Conservation (phyloP, 768 basidiomycete species). For the Daedaleopsis nitida region DNA sequence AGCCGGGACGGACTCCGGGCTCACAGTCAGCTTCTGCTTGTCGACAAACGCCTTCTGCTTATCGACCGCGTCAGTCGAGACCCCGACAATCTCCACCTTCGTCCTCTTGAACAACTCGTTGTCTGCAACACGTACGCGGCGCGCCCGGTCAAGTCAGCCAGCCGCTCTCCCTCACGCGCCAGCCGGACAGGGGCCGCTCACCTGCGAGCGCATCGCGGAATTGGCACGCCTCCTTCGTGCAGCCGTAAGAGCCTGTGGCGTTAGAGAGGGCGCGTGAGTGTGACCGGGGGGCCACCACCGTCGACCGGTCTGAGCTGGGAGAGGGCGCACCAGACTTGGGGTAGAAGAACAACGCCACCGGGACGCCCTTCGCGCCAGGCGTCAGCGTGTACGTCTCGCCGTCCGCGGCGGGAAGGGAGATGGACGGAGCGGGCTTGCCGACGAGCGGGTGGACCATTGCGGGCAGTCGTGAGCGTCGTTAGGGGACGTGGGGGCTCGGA, state of each 20-base stretch:
- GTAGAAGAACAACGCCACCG: conserved; percentile 79
- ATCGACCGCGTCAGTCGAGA: conserved; percentile 71
- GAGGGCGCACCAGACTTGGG: conserved; percentile 58
- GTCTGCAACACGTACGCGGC: conserved; percentile 46
- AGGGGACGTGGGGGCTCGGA: background rate
- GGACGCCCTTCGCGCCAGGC: conserved; percentile 57
- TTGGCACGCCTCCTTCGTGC: conserved; percentile 80
- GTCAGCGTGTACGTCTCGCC: conserved; percentile 62
- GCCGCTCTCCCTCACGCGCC: background rate
- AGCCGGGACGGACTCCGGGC: conserved; percentile 20
- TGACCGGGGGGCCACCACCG: background rate
- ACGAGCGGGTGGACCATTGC: conserved; percentile 47
- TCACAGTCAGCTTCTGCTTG: conserved; percentile 64
- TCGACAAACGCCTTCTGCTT: conserved; percentile 78
- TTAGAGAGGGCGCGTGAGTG: background rate
- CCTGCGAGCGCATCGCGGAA: conserved; percentile 79
- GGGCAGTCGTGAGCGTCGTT: conserved; percentile 3
- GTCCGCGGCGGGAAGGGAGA: conserved; percentile 66
- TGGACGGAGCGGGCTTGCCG: conserved; percentile 63
- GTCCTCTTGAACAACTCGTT: conserved; percentile 65
- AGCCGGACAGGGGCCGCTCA: conserved; percentile 33
- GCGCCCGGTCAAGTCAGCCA: background rate
- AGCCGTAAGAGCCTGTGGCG: conserved; percentile 64
- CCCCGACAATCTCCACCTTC: conserved; percentile 68
- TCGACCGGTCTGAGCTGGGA: background rate